Base-by-base conservation (phyloP, 192 early-diverging fungal species). In the Umbelopsis isabellina region DNA sequence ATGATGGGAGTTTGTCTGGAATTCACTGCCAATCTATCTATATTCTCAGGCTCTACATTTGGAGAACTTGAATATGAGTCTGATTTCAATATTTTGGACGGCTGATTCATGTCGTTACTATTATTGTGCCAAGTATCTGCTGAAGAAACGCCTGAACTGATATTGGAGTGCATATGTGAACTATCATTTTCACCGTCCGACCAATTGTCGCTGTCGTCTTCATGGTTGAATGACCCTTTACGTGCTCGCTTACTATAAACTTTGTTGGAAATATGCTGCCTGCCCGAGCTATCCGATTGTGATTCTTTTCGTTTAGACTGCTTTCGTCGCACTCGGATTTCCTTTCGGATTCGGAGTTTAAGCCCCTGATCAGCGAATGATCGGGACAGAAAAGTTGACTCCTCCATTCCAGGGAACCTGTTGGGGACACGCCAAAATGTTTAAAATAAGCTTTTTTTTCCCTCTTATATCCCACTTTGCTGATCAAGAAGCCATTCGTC, bases 281-380 rank as follows among this genome's bases (percentile, higher is more conserved):
- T 25, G 2, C 55, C 55, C 27, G 55, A 61, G 7, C 27, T 2
- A 4, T 61, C 30, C 2, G 55, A 25, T 35, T 35, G 30, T 45
- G 61, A 71, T 45, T 69, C 66, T 22, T 70, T 73, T 50, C 72
- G 30, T 37, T 72, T 68, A 5, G 64, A 45, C 37, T 37, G 25
- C 33, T 72, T 67, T 49, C 71, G 67, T 46, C 78, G 74, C 12
- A 75, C 70, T 15, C 78, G 69, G 45, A 89, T 84, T 80, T 98
- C 97, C 71, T 97, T 98, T 46, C 95, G 83, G 67, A 98, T 95
- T 50, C 95, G 85, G 66, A 98, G 95, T 77, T 97, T 97, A 18
- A 98, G 82, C 0, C 97, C 97, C 77, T 98, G 97, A 70, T 98
- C 95, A 12, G 97, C 97, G 88, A 98, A 97, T 8, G 91, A 89